Evolutionary conservation across 257 asterid genomes (phyloP), one percentile per base, ranked within the genome.

Genomic region (Thymus mandschuricus): DNA sequence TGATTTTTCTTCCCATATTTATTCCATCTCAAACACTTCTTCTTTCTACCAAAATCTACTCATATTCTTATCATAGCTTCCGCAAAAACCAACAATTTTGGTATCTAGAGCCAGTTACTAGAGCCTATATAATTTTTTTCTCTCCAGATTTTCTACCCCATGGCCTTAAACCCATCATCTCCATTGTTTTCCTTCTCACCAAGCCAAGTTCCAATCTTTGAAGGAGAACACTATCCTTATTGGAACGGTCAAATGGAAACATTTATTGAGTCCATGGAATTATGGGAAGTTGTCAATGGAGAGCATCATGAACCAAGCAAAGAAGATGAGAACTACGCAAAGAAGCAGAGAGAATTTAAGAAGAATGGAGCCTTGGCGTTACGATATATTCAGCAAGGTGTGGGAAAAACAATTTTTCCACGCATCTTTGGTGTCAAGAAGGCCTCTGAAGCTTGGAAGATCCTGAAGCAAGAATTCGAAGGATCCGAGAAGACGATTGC

Each of bases 191-290:
- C 34, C 3, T 64, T 29, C 30, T 46, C 70, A 6, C 70, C 59
- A 1, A 48, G 45, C 10, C 70, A 65, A 65, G 45, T 65, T 13
- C 45, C 59, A 0, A 46, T 65, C 1, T 46, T 65, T 31, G 70
- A 65, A 65, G 70, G 45, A 64, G 56, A 64, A 7, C 58, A 72
- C 34, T 72, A 63, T 3, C 30, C 40, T 0, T 73, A 55, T 56
- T 73, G 66, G 67, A 30, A 60, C 31, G 65, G 52, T 11, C 60
- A 73, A 56, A 73, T 73, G 66, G 10, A 28, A 44, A 73, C 67
- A 0, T 44, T 63, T 2, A 44, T 65, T 7, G 21, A 30, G 1
- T 64, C 66, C 7, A 2, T 43, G 30, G 72, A 73, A 2, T 8
- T 55, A n/a, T 73, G 27, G 10, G 60, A 64, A 1, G 6, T 73